phyloP scores from a whole-genome alignment of 2,329 filamentous ascomycete species.

The Sporothrix phasma region DNA sequence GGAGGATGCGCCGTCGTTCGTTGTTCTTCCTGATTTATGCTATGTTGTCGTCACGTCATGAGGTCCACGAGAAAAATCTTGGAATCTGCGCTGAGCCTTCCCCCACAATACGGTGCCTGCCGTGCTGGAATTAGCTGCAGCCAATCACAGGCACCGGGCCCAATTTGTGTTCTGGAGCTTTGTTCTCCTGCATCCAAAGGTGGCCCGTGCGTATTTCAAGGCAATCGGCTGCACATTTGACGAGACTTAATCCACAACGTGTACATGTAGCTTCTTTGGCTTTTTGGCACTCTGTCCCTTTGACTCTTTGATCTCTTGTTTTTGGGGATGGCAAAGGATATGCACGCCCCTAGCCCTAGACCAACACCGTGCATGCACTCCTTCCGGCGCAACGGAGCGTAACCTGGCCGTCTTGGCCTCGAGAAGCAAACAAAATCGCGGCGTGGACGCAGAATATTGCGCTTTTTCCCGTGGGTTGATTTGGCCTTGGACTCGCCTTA shows the following conservation, averaged over 20 bases:
- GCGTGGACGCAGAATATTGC: background rate
- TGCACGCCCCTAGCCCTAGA: constrained; percentile 2
- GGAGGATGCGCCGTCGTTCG: background rate
- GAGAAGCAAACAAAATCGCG: background rate
- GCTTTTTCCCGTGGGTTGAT: too few species aligned
- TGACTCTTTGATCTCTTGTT: background rate
- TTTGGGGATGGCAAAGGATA: background rate
- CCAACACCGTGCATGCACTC: background rate
- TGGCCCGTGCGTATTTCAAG: constrained; percentile 12
- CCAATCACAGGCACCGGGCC: constrained; percentile 8
- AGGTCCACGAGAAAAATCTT: background rate
- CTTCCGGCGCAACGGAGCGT: background rate
- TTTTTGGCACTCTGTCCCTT: too few species aligned
- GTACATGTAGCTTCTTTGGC: too few species aligned
- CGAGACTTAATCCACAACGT: background rate
- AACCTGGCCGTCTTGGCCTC: background rate
- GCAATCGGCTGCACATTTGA: background rate
- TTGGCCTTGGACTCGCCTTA: background rate
- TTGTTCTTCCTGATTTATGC: background rate
- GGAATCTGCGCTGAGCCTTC: background rate
- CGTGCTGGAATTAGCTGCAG: background rate
- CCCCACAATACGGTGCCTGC: constrained; percentile 10
- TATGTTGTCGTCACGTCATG: background rate
- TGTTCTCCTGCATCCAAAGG: constrained; percentile 12
- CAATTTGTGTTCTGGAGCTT: background rate